These are phyloP conservation scores for Silene noctiflora DNA, from an alignment of 179 eudicot species.

Conservation along the genomic window DNA sequence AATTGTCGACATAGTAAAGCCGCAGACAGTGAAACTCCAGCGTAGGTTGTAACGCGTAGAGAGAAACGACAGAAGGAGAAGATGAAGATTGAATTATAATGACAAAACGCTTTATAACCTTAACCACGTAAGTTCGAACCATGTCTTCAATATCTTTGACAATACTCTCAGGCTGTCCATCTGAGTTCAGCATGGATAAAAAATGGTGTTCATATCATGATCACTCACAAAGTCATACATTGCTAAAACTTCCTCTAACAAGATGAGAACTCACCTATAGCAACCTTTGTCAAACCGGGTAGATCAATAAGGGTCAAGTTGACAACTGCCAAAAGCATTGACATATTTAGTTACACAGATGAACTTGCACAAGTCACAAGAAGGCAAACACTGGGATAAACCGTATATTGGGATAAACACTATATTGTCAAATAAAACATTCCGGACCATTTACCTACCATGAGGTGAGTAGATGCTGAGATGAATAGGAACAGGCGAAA, in stretches of 20 bases:
- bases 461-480: constrained; percentile 79
- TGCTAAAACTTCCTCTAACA: not conserved
- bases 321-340: constrained; percentile 57
- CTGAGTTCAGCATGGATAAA: constrained; percentile 34
- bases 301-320: constrained; percentile 84
- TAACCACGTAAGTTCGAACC: constrained; percentile 86
- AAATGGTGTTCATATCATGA: not conserved
- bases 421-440: not conserved
- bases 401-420: not conserved
- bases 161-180: constrained; percentile 85
- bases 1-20: not conserved
- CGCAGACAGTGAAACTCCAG: not conserved
- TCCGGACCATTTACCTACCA: constrained; percentile 52
- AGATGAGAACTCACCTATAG: constrained; percentile 60
- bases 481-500: constrained; percentile 84
- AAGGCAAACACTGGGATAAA: not conserved
- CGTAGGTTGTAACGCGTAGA: not conserved
- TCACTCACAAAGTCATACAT: not conserved
- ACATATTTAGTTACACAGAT: constrained; percentile 2
- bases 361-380: not conserved
- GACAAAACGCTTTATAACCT: constrained; percentile 40
- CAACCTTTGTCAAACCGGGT: constrained; percentile 94
- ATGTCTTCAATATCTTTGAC: constrained; percentile 84
- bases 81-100: not conserved
- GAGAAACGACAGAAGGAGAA: not conserved